Evolutionary conservation across 1,284 basidiomycete species (phyloP), one percentile per base, ranked within the genome.

Genomic region (Tilletia walkeri): DNA sequence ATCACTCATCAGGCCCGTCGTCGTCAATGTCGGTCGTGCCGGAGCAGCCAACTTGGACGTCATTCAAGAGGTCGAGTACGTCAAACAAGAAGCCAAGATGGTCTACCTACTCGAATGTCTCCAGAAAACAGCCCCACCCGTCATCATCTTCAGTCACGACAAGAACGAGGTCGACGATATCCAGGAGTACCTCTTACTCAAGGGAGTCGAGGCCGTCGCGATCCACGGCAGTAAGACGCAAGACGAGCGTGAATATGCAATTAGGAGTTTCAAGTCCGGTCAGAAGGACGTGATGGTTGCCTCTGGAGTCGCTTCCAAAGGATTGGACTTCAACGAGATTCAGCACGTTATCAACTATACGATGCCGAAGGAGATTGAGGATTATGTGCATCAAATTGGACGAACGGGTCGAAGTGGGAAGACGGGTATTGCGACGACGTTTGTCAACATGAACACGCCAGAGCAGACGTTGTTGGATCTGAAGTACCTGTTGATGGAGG

Each of bases 111-210:
- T 99, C 61, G 96, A 99, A 84, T 96, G 94, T 84, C 85, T 99
- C 72, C 96, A 99, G 83, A 99, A 99, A 86, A 99, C 96, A 1
- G 91, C 96, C 0, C 96, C 96, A 12, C 96, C 96, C 0, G 94
- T 96, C 69, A 97, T 99, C 84, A 89, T 99, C 69, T 99, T 99
- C 84, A 94, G 92, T 76, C 95, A 99, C 84, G 98, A 96, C 86
- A 99, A 99, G 87, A 98, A 98, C 81, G 96, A 99, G 83, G 96
- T 99, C 24, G 96, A 99, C 83, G 95, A 99, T 84, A 98, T 99
- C 61, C 95, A 99, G 76, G 96, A 99, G 82, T 99, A 98, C 82
- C 87, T 99, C 1, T 86, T 99, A 6, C 86, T 98, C 67, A 99
- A 99, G 84, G 96, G 95, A 18, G 92, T 99, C 30, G 95, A 99